Percentiles rank a stretch among this genome's conserved stretches.
Conservation (phyloP, 2,329 filamentous ascomycete genomes). For the Ramularia collo-cygni region DNA sequence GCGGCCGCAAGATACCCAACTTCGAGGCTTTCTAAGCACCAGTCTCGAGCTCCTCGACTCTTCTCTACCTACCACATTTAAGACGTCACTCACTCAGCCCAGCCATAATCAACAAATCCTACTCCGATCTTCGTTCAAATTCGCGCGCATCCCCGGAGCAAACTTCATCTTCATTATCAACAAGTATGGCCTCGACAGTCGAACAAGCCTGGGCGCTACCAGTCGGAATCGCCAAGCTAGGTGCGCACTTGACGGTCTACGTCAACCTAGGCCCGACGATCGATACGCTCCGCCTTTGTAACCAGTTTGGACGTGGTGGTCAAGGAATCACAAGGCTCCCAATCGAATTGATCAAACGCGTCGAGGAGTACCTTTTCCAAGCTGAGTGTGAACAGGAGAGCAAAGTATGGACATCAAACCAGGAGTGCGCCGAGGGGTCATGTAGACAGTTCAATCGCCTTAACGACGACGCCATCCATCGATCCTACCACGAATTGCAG, state of each 20-base stretch:
- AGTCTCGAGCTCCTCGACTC: no score
- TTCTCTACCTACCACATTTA: no score
- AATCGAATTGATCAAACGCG: constrained; percentile 7
- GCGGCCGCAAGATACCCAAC: no score
- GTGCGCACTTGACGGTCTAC: constrained; percentile 11
- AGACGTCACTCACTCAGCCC: no score
- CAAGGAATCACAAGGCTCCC: constrained; percentile 9
- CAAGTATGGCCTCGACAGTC: neutral
- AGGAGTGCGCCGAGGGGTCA: neutral
- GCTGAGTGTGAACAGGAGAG: neutral
- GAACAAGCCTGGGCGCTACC: constrained; percentile 7
- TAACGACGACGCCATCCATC: neutral
- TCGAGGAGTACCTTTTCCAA: constrained; percentile 6
- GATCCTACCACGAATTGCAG: neutral
- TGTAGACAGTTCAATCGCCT: constrained; percentile 6
- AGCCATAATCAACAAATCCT: no score
- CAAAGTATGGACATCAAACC: constrained; percentile 1
- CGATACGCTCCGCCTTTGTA: constrained; percentile 9
- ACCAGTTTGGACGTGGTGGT: constrained; percentile 7
- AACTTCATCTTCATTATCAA: no score
- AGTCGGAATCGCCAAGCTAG: constrained; percentile 6
- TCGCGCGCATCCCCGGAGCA: no score
- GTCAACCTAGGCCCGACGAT: constrained; percentile 4
- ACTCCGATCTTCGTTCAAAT: no score
- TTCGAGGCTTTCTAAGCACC: no score